These are phyloP conservation scores for Chlorella sp. DNA, from an alignment of 139 green algal species.

Conservation along the genomic window DNA sequence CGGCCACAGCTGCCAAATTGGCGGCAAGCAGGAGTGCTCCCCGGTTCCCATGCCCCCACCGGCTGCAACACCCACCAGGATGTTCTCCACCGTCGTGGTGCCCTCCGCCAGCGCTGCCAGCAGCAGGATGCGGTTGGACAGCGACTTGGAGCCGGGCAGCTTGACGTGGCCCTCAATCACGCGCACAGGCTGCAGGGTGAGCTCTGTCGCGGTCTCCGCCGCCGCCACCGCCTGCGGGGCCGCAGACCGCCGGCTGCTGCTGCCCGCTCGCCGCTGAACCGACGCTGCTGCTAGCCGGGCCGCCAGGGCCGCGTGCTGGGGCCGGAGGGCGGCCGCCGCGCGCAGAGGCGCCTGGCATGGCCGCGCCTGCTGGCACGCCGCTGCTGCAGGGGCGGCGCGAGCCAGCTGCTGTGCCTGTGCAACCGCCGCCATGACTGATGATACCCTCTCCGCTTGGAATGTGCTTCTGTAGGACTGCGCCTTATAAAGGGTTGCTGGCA, in stretches of 20 bases:
- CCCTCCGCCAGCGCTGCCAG: conserved; percentile 93
- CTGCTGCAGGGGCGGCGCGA: not conserved
- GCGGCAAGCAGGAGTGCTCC: not conserved
- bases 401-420: conserved; percentile 4
- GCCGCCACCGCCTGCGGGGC: conserved; percentile 23
- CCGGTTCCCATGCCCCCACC: too few relatives aligned
- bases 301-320: not conserved
- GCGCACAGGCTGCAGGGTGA: conserved; percentile 60
- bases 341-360: not conserved
- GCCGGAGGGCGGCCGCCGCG: not conserved
- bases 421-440: not conserved
- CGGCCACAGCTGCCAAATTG: not conserved
- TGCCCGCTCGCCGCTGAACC: conserved; percentile 6
- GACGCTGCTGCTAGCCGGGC: not conserved
- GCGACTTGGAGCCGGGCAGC: conserved; percentile 96
- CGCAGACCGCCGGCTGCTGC: not conserved
- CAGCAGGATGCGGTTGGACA: conserved; percentile 97
- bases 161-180: conserved; percentile 61
- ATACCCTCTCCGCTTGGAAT: not conserved
- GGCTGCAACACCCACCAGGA: conserved; percentile 79
- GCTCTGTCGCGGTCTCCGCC: conserved; percentile 41
- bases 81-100: conserved; percentile 89
- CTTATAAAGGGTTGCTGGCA: not conserved
- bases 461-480: not conserved
- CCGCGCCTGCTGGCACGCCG: not conserved